Evolutionary conservation across 176 grass and related monocot species (phyloP).

Genomic region (Oryza meridionalis): DNA sequence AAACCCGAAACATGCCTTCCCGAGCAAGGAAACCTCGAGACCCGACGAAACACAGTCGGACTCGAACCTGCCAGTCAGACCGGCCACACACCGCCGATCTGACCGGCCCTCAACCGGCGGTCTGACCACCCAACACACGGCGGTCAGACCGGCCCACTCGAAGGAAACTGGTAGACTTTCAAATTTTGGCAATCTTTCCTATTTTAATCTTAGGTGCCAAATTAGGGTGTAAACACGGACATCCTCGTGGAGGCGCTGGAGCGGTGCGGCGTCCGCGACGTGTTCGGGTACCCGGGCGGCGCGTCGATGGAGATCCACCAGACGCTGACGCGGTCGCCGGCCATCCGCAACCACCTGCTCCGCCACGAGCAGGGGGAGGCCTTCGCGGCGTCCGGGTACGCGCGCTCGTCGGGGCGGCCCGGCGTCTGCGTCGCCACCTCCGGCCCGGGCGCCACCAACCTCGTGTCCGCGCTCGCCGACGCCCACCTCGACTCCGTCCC

Average conservation of each 20-base stretch:
- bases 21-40: no score
- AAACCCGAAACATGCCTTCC: no score
- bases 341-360: slow-evolving; percentile 65
- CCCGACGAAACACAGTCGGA: no score
- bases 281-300: slow-evolving; percentile 89
- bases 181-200: no score
- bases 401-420: slow-evolving; percentile 18
- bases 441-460: slow-evolving; percentile 51
- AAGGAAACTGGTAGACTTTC: no score
- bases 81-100: no score
- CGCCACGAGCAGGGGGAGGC: slow-evolving; percentile 82
- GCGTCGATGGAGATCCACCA: slow-evolving; percentile 94
- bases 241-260: slow-evolving; percentile 95
- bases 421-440: slow-evolving; percentile 10
- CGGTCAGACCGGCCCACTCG: no score
- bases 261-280: slow-evolving; percentile 70
- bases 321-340: slow-evolving; percentile 64
- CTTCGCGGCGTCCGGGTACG: slow-evolving; percentile 71
- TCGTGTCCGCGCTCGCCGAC: slow-evolving; percentile 39
- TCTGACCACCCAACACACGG: no score
- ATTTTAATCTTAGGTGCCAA: no score
- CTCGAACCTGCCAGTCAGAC: no score
- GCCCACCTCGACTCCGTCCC: slow-evolving; percentile 41
- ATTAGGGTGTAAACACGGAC: no score
- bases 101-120: no score